These are phyloP conservation scores for Eucalyptus sp. DNA, from an alignment of 345 rosid species.

Conservation along the genomic window DNA sequence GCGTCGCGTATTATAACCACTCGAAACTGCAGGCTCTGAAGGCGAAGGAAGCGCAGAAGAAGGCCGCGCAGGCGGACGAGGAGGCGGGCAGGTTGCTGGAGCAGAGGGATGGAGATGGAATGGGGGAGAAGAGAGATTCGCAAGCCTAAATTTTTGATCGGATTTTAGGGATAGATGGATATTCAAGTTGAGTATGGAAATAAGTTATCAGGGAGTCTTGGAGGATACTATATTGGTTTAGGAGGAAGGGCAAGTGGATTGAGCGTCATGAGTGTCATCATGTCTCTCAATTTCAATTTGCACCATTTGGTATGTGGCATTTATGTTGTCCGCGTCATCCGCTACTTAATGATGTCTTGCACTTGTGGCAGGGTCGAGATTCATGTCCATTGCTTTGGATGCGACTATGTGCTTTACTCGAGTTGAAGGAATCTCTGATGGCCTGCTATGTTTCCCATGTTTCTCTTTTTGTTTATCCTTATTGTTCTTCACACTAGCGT, in stretches of 20 bases:
- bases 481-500: neutral
- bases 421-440: constrained; percentile 17
- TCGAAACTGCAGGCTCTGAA: constrained; percentile 87
- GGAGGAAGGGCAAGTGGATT: neutral
- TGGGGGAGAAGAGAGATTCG: constrained; percentile 43
- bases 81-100: constrained; percentile 82
- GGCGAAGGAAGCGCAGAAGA: constrained; percentile 88
- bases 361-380: constrained; percentile 4
- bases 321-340: neutral
- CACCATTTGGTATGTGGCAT: neutral
- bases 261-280: neutral
- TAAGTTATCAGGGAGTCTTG: neutral
- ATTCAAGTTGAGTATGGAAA: neutral
- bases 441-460: constrained; percentile 2
- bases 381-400: constrained; percentile 1
- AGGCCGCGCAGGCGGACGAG: constrained; percentile 54
- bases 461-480: neutral
- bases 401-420: constrained; percentile 4
- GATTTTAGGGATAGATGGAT: neutral
- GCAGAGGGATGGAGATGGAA: constrained; percentile 59
- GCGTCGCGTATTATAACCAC: constrained; percentile 89
- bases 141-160: constrained; percentile 20
- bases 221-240: neutral
- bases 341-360: neutral
- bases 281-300: constrained; percentile 3